A percentile compares a stretch with the other conserved stretches of the same genome.
phyloP scores from a whole-genome alignment of 352 stramenopile species.

The Nothophytophthora sp. region DNA sequence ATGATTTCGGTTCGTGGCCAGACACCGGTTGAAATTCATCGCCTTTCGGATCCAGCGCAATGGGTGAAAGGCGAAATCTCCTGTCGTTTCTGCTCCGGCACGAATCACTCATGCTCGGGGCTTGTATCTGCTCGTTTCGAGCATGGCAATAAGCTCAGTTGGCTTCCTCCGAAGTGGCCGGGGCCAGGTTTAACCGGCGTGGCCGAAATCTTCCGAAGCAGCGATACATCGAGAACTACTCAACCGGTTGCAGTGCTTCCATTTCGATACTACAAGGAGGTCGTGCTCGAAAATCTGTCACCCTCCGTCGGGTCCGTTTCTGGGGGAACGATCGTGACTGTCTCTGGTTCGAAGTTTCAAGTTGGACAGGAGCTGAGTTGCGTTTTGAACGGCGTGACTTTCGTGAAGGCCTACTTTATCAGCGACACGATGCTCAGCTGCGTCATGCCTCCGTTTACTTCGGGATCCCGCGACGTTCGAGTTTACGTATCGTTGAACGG shows the following conservation, averaged over 20 bases:
- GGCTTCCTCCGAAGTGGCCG: constrained; percentile 21
- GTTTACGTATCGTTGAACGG: constrained; percentile 40
- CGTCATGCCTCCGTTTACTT: constrained; percentile 17
- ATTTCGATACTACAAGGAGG: constrained; percentile 34
- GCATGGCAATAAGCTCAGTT: constrained; percentile 8
- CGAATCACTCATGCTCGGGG: constrained; percentile 19
- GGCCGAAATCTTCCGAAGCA: constrained; percentile 24
- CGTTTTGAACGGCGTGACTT: constrained; percentile 24
- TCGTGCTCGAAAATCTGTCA: constrained; percentile 20
- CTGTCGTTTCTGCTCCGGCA: constrained; percentile 26
- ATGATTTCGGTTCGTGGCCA: constrained; percentile 14
- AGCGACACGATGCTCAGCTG: constrained; percentile 31
- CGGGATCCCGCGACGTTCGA: constrained; percentile 8
- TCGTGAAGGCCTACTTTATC: constrained; percentile 27
- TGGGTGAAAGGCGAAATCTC: constrained; percentile 4
- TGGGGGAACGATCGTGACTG: constrained; percentile 32
- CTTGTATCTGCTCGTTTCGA: not conserved
- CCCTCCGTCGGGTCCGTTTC: constrained; percentile 19
- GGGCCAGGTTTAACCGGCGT: constrained; percentile 12
- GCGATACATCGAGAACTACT: not conserved
- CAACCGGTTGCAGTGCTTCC: constrained; percentile 17
- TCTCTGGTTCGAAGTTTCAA: constrained; percentile 36
- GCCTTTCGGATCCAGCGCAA: not conserved
- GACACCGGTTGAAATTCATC: constrained; percentile 14
- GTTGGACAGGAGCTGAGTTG: constrained; percentile 29